A percentile compares a stretch with the other conserved stretches of the same genome.
phyloP scores from a whole-genome alignment of 352 stramenopile genomes.

The Phytopythium chamaehyphon region DNA sequence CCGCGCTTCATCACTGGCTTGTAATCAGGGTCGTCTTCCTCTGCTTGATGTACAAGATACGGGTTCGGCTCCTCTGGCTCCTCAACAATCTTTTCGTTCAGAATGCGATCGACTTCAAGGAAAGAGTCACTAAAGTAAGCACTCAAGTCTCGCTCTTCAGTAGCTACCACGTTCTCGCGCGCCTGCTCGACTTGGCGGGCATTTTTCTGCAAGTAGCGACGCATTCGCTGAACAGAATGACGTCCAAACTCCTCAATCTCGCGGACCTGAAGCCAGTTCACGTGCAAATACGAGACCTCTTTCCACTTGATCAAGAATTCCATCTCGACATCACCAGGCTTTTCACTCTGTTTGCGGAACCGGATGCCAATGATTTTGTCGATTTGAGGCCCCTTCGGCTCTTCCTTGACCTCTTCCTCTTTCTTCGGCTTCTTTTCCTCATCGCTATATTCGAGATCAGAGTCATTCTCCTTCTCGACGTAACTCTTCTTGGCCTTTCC shows the following conservation, averaged over 20 bases:
- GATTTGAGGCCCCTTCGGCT: conserved; percentile 80
- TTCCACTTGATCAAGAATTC: conserved; percentile 99
- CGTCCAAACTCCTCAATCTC: conserved; percentile 92
- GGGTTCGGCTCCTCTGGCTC: conserved; percentile 73
- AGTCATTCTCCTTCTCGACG: conserved; percentile 75
- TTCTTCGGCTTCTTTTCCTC: conserved; percentile 58
- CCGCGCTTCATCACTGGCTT: conserved; percentile 61
- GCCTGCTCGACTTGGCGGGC: conserved; percentile 71
- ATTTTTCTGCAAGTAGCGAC: conserved; percentile 86
- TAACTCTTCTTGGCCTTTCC: conserved; percentile 86
- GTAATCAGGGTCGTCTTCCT: conserved; percentile 33
- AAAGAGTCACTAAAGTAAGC: conserved; percentile 83
- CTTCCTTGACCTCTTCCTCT: conserved; percentile 27
- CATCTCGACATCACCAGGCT: conserved; percentile 73
- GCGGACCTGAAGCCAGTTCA: conserved; percentile 95
- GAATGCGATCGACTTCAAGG: conserved; percentile 81
- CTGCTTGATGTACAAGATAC: conserved; percentile 32
- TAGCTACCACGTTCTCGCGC: conserved; percentile 67
- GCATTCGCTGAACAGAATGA: conserved; percentile 78
- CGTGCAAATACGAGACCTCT: conserved; percentile 96
- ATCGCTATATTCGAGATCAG: conserved; percentile 59
- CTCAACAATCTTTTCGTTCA: conserved; percentile 73
- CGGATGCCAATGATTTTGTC: conserved; percentile 91
- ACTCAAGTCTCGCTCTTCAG: conserved; percentile 73
- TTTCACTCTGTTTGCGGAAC: conserved; percentile 54